Evolutionary conservation across 2,329 filamentous ascomycete genomes (phyloP).

Genomic region (Phaeoacremonium minimum): DNA sequence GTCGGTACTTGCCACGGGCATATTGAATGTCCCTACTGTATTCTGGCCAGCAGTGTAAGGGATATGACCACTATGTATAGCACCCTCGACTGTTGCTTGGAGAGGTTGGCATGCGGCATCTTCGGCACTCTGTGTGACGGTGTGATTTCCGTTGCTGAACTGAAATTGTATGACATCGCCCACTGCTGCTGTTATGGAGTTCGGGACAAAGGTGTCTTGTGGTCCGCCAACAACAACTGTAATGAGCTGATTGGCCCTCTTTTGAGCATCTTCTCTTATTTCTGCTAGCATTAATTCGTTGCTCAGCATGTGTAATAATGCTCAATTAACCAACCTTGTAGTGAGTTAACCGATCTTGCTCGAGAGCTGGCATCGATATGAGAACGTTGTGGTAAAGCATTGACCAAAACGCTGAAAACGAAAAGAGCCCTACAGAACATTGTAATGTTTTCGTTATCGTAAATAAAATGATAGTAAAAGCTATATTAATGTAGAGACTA

Average conservation of each 20-base stretch:
- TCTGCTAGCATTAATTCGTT: too few species aligned
- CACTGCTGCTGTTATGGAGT: conserved; percentile 10
- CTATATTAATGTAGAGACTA: too few species aligned
- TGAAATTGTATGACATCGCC: conserved; percentile 19
- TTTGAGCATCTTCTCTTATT: too few species aligned
- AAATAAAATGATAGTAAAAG: too few species aligned
- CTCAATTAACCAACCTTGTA: too few species aligned
- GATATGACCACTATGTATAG: conserved; percentile 35
- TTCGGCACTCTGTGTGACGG: conserved; percentile 29
- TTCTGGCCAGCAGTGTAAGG: conserved; percentile 28
- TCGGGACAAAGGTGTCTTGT: conserved; percentile 11
- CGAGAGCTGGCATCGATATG: too few species aligned
- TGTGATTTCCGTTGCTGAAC: conserved; percentile 19
- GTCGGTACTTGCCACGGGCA: conserved; percentile 36
- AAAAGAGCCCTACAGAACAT: too few species aligned
- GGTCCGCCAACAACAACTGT: conserved; percentile 13
- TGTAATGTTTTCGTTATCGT: too few species aligned
- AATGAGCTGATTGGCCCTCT: conserved; percentile 4
- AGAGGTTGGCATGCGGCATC: conserved; percentile 31
- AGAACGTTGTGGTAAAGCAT: too few species aligned
- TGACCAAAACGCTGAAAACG: too few species aligned
- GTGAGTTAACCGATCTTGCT: too few species aligned
- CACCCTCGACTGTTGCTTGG: conserved; percentile 21
- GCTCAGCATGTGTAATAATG: too few species aligned
- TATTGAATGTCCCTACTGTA: conserved; percentile 38